Conservation (phyloP, 2,329 filamentous ascomycete species). For the Capronia epimyces region DNA sequence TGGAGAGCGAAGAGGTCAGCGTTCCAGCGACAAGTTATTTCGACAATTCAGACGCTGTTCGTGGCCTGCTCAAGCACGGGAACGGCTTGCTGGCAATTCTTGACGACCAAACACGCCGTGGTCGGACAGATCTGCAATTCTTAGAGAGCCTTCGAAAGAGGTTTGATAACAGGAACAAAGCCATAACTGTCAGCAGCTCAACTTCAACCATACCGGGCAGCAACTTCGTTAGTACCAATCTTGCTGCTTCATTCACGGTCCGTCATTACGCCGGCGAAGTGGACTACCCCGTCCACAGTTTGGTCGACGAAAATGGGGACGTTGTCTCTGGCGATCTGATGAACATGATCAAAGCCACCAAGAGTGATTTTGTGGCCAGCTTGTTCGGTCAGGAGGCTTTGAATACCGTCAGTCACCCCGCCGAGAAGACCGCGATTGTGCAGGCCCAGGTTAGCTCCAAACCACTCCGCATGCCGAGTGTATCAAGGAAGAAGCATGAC, state of each 20-base stretch:
- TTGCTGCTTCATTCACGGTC: conserved; percentile 75
- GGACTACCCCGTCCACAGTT: conserved; percentile 79
- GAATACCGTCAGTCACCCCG: conserved; percentile 86
- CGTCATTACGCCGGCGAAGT: conserved; percentile 96
- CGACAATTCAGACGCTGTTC: conserved; percentile 92
- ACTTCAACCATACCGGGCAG: conserved; percentile 75
- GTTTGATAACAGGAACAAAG: conserved; percentile 89
- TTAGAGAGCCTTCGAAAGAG: conserved; percentile 86
- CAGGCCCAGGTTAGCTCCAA: conserved; percentile 96
- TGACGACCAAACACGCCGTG: conserved; percentile 88
- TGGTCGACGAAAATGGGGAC: conserved; percentile 94
- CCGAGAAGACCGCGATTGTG: conserved; percentile 84
- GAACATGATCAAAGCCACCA: conserved; percentile 83
- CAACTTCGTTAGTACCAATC: conserved; percentile 82
- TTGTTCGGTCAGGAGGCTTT: conserved; percentile 95
- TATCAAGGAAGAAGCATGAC: conserved; percentile 72
- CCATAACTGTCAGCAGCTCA: conserved; percentile 71
- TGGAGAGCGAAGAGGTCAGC: conserved; percentile 88
- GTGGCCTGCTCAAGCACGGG: conserved; percentile 81
- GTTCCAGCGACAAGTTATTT: conserved; percentile 94
- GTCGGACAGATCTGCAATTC: conserved; percentile 82
- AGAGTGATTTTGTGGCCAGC: conserved; percentile 79
- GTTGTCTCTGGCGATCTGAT: conserved; percentile 93
- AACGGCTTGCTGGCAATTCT: conserved; percentile 92
- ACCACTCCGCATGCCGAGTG: conserved; percentile 84